A percentile compares a stretch with the other conserved stretches of the same genome.
phyloP scores from a whole-genome alignment of 1,284 basidiomycete genomes.

The Fistulinella cinereoalba region DNA sequence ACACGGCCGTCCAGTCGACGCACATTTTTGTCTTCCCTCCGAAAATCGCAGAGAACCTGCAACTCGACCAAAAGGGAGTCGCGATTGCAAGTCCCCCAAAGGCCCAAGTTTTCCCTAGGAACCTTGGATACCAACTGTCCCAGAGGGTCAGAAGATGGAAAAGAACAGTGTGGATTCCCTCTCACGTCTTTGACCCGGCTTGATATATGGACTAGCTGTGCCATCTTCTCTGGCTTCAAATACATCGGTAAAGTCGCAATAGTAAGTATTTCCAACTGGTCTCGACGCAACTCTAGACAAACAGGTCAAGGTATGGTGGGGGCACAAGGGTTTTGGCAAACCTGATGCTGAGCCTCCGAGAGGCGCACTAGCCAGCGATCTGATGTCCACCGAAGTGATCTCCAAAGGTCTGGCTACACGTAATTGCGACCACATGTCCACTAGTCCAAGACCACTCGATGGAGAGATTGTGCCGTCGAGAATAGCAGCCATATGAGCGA shows the following conservation, averaged over 20 bases:
- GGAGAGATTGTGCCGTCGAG: slow-evolving; percentile 47
- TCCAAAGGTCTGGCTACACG: slow-evolving; percentile 20
- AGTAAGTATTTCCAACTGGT: slow-evolving; percentile 26
- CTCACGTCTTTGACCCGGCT: slow-evolving; percentile 25
- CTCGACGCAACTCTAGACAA: slow-evolving; percentile 21
- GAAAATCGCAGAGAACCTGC: slow-evolving; percentile 21
- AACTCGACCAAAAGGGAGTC: slow-evolving; percentile 23
- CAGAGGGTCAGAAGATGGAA: slow-evolving; percentile 8
- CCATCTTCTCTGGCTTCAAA: slow-evolving; percentile 4
- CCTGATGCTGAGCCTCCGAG: slow-evolving; percentile 9
- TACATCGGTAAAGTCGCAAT: slow-evolving; percentile 24
- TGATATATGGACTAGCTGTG: slow-evolving; percentile 17
- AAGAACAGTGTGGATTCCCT: neutral
- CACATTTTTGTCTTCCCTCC: slow-evolving; percentile 17
- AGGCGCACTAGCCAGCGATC: slow-evolving; percentile 9
- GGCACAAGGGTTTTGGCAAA: slow-evolving; percentile 1
- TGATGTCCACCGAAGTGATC: slow-evolving; percentile 19
- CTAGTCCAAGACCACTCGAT: slow-evolving; percentile 53
- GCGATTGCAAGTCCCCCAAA: slow-evolving; percentile 12
- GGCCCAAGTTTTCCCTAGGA: neutral
- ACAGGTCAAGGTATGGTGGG: neutral
- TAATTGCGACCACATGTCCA: slow-evolving; percentile 53
- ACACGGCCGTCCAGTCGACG: slow-evolving; percentile 3
- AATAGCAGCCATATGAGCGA: slow-evolving; percentile 31
- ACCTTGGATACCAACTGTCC: slow-evolving; percentile 16